A percentile compares a stretch with the other conserved stretches of the same genome.
Evolutionary conservation across 352 stramenopile species (phyloP).

Genomic region (Phytophthora quininea): DNA sequence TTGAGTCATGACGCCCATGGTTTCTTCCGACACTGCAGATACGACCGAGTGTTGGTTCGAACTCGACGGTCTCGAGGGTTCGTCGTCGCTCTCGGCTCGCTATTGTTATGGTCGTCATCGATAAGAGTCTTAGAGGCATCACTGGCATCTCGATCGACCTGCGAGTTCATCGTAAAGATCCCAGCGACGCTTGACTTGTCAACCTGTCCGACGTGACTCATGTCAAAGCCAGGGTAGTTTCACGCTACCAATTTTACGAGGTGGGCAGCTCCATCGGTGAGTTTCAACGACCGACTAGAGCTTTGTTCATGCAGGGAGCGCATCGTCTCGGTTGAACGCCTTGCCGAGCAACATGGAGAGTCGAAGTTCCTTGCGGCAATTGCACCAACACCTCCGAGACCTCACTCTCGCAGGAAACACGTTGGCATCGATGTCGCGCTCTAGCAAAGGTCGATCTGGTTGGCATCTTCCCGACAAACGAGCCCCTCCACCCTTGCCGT

Average conservation of each 20-base stretch:
- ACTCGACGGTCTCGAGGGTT: slow-evolving; percentile 15
- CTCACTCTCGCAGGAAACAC: slow-evolving; percentile 11
- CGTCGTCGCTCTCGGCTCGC: slow-evolving; percentile 17
- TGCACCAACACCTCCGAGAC: slow-evolving; percentile 49
- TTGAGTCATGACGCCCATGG: slow-evolving; percentile 26
- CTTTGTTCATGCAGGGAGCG: background rate
- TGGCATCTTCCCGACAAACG: slow-evolving; percentile 40
- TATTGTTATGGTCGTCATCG: slow-evolving; percentile 18
- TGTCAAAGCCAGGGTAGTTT: slow-evolving; percentile 7
- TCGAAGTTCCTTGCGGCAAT: slow-evolving; percentile 50
- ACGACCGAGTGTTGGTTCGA: slow-evolving; percentile 21
- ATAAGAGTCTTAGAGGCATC: slow-evolving; percentile 8
- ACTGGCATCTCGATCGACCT: slow-evolving; percentile 6
- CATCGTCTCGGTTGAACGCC: slow-evolving; percentile 1
- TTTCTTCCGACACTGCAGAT: slow-evolving; percentile 35
- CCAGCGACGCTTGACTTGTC: slow-evolving; percentile 18
- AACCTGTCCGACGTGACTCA: background rate
- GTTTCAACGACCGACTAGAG: too few species aligned
- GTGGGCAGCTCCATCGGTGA: background rate
- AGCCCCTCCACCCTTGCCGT: slow-evolving; percentile 44
- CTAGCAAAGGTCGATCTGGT: slow-evolving; percentile 7
- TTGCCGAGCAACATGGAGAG: slow-evolving; percentile 37
- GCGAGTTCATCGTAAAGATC: slow-evolving; percentile 17
- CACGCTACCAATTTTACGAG: slow-evolving; percentile 21
- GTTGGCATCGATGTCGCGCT: slow-evolving; percentile 6